phyloP scores from a whole-genome alignment of 768 basidiomycete species.

The Serendipita vermifera region DNA sequence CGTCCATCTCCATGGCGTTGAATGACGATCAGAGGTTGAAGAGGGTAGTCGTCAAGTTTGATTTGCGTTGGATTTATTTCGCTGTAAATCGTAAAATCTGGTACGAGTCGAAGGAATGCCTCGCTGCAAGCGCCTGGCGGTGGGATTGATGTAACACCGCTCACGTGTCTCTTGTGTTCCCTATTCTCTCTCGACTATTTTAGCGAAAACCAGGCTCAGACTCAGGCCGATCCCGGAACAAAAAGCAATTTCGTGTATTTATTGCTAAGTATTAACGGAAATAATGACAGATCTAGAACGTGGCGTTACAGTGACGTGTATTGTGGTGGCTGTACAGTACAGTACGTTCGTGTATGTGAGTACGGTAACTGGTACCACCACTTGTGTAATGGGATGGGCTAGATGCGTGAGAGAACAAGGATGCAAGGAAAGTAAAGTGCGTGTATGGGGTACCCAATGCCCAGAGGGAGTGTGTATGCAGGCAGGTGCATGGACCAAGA shows the following conservation, averaged over 20 bases:
- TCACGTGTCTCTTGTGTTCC: background rate
- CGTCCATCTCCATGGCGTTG: slow-evolving; percentile 6
- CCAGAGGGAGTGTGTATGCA: too few relatives aligned
- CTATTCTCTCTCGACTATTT: background rate
- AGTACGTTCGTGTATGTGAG: too few relatives aligned
- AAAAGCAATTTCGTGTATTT: background rate
- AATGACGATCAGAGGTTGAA: background rate
- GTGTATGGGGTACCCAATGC: too few relatives aligned
- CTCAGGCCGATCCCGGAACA: background rate
- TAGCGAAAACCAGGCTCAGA: background rate
- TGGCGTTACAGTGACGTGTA: too few relatives aligned
- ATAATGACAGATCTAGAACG: too few relatives aligned
- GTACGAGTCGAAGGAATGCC: background rate
- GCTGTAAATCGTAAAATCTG: background rate
- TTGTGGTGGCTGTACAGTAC: too few relatives aligned
- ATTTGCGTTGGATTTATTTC: background rate
- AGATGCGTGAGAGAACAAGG: too few relatives aligned
- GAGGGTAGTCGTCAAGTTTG: background rate
- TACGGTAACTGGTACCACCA: too few relatives aligned
- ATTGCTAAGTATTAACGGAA: too few relatives aligned
- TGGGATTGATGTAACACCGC: slow-evolving; percentile 3
- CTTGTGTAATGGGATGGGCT: too few relatives aligned
- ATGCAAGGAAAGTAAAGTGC: too few relatives aligned
- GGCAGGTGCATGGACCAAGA: too few relatives aligned
- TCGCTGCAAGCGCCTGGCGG: slow-evolving; percentile 2